Base-by-base conservation (phyloP, 1,139 yeast genomes). In the Diutina catenulata region DNA sequence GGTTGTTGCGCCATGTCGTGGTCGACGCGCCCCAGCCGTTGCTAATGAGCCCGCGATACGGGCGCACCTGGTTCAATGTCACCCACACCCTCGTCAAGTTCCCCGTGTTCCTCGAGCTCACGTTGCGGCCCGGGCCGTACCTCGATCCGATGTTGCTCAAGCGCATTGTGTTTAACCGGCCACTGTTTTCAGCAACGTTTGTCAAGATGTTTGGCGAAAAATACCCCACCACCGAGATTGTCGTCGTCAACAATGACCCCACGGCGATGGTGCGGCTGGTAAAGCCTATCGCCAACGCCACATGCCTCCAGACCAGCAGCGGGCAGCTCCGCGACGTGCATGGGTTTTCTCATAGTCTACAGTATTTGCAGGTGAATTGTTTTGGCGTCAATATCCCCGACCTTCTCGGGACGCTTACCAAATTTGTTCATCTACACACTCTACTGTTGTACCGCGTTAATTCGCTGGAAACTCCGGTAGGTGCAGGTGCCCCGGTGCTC, bases 371-470 rank as follows among this genome's bases (percentile, higher is more conserved):
- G 14, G 18, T 31, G 5, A 21, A 31, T 10, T 31, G 35, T 14
- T 31, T 31, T 31, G 35, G 35, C 16, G 35, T 31, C 4, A 18
- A 31, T 13, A 31, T 31, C 16, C 35, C 35, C 6, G 35, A 31
- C 6, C 4, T 31, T 8, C 15, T 31, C 7, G 14, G 16, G 3
- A 21, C n/a, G 2, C 18, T 31, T 4, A 11, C 24, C 15, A n/a
- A 31, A 5, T 31, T 21, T 14, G 24, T n/a, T 14, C 24, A 31
- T 13, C 23, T 31, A 6, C 35, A 31, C 15, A 31, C 35, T 3
- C 22, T 31, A 7, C 23, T 21, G 23, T 31, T 31, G 19, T 31
- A 31, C 20, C 35, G 25, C 10, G 35, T 31, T 5, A 31, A 31
- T 15, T 31, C 35, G 25, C 35, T 21, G 25, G 33, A 29, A 15